A percentile compares a stretch with the other conserved stretches of the same genome.
Conservation (phyloP, 768 basidiomycete species). For the Suillus occidentalis region DNA sequence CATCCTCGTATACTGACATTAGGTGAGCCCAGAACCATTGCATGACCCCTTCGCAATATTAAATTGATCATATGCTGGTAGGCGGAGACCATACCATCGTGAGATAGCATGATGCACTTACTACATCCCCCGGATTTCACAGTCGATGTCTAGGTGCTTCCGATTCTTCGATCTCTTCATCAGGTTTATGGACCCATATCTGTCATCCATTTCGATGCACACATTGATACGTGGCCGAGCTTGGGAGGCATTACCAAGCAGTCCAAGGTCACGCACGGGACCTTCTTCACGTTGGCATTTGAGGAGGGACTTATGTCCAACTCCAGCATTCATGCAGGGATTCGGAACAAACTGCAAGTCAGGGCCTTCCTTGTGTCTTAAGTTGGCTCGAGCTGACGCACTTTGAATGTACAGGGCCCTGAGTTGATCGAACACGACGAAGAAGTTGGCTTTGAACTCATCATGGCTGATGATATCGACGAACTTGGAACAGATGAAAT, state of each 20-base stretch:
- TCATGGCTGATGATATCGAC: constrained; percentile 77
- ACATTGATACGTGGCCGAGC: constrained; percentile 50
- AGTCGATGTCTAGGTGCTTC: constrained; percentile 35
- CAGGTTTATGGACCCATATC: constrained; percentile 73
- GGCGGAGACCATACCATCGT: constrained; percentile 86
- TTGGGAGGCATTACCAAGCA: constrained; percentile 41
- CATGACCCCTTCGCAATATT: background rate
- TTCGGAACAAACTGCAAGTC: constrained; percentile 65
- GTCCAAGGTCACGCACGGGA: constrained; percentile 72
- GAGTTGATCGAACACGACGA: constrained; percentile 55
- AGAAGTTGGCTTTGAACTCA: constrained; percentile 68
- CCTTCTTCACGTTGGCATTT: constrained; percentile 75
- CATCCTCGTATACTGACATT: constrained; percentile 70
- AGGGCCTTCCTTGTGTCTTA: background rate
- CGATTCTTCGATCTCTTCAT: constrained; percentile 71
- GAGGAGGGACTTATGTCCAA: constrained; percentile 71
- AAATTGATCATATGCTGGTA: constrained; percentile 25
- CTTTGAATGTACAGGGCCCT: constrained; percentile 6
- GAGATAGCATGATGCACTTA: background rate
- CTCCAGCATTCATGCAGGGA: constrained; percentile 74
- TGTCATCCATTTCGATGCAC: constrained; percentile 76
- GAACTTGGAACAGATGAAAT: constrained; percentile 69
- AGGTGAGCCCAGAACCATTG: constrained; percentile 4
- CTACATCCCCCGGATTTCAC: background rate
- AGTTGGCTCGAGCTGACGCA: background rate